Evolutionary conservation across 75 land plant genomes (phyloP).

Genomic region (Azolla pinnata): DNA sequence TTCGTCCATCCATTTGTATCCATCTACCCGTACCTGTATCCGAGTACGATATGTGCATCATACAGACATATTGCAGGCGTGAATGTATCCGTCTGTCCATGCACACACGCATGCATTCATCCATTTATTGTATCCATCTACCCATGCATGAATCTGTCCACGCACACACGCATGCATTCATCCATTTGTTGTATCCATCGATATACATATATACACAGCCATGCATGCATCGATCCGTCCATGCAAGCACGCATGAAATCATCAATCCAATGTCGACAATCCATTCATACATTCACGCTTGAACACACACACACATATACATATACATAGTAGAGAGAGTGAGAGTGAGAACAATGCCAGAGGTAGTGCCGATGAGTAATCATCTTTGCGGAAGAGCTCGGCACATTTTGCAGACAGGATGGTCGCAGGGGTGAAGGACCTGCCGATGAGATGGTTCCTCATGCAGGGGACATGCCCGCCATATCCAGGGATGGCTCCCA

Average conservation of each 20-base stretch:
- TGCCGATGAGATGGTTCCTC: slow-evolving; percentile 20
- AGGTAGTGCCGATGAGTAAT: slow-evolving; percentile 4
- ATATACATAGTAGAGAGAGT: not conserved
- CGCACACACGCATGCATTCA: no score
- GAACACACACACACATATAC: not conserved
- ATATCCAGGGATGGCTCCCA: slow-evolving; percentile 26
- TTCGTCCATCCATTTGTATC: no score
- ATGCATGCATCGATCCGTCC: no score
- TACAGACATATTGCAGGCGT: no score
- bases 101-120: no score
- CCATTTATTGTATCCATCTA: no score
- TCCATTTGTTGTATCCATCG: no score
- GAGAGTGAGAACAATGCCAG: not conserved
- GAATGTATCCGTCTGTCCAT: no score
- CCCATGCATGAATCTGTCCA: no score
- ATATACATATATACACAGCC: no score
- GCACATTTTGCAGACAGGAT: slow-evolving; percentile 5
- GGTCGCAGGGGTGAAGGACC: slow-evolving; percentile 11
- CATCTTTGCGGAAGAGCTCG: slow-evolving; percentile 6
- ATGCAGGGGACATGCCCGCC: slow-evolving; percentile 23
- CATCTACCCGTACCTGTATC: no score
- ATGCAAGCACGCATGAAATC: not conserved
- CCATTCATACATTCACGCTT: not conserved
- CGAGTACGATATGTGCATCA: no score
- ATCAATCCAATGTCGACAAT: not conserved